Evolutionary conservation across 1,284 basidiomycete genomes (phyloP), one percentile per base, ranked within the genome.

Genomic region (Ceratobasidium sp.): DNA sequence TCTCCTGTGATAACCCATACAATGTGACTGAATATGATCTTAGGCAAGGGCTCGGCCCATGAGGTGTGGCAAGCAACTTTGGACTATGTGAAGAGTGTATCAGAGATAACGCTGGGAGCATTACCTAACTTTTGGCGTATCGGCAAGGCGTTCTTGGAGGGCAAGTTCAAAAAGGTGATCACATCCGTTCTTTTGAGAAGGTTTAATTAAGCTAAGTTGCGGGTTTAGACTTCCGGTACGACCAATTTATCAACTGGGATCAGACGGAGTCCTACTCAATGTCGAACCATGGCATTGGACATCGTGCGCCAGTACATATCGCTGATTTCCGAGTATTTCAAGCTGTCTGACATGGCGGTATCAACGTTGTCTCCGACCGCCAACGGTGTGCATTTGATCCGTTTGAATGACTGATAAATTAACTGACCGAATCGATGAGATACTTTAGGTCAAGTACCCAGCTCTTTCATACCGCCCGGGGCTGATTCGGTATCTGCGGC

Each of bases 111-210:
- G 6, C 72, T 81, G 0, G 76, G 78, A 21, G 85, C 88, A 1
- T 82, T 99, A 52, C 94, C 95, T 1, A 93, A 86, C 73, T 98
- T 98, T 78, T 98, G 95, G 94, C 88, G 88, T 73, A 91, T 99
- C 49, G 89, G 91, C 0, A 93, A 88, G 77, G 87, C 85, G 14
- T 96, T 95, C 76, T 87, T 95, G 78, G 94, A 97, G 50, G 95
- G 95, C 2, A 92, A 90, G 77, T 94, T 91, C 77, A 89, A 87
- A 76, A 91, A 88, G 82, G 93, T 93, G 69, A 70, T 77, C 75
- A 36, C 27, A 13, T 36, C 7, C 33, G 30, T 23, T 30, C 33
- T 70, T 25, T 33, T 21, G 23, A 47, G 42, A 21, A 29, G 11
- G n/a, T 47, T 64, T 16, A 21, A 21, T 50, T 56, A 27, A 46